Evolutionary conservation across 768 basidiomycete genomes (phyloP).

Genomic region (Termitomyces titanicus): DNA sequence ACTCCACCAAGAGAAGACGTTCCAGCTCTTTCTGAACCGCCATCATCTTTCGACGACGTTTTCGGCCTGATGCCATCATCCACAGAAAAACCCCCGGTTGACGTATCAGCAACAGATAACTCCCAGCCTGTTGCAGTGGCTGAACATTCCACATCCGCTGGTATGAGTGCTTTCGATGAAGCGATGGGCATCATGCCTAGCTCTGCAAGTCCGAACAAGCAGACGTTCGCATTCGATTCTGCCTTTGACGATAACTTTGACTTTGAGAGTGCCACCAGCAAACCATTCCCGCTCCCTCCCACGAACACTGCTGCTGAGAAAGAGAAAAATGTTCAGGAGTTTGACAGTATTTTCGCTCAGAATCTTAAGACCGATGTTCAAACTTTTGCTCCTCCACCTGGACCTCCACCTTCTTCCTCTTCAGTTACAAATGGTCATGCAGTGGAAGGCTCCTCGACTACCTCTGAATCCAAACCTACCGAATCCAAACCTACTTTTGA

Average conservation of each 20-base stretch:
- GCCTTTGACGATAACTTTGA: conserved; percentile 60
- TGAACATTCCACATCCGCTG: conserved; percentile 29
- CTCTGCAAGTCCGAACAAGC: conserved; percentile 29
- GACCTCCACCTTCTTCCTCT: neutral
- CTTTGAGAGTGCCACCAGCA: conserved; percentile 39
- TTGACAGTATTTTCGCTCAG: conserved; percentile 31
- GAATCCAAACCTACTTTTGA: conserved; percentile 32
- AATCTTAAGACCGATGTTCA: conserved; percentile 4
- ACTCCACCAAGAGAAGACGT: conserved; percentile 8
- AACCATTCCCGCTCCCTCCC: conserved; percentile 26
- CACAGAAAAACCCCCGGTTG: conserved; percentile 6
- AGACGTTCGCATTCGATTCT: conserved; percentile 60
- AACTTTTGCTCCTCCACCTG: neutral
- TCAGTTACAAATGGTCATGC: conserved; percentile 2
- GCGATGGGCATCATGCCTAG: conserved; percentile 56
- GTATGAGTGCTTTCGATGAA: conserved; percentile 72
- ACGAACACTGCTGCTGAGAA: conserved; percentile 7
- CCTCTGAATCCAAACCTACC: neutral
- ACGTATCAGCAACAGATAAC: conserved; percentile 1
- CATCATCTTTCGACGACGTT: conserved; percentile 50
- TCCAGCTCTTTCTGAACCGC: neutral
- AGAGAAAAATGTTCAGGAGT: conserved; percentile 17
- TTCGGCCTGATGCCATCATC: conserved; percentile 37
- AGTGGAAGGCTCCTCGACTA: neutral
- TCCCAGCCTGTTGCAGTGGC: conserved; percentile 4